A percentile compares a stretch with the other conserved stretches of the same genome.
These are phyloP conservation scores for Colletotrichum sp. DNA, from an alignment of 2,329 filamentous ascomycete genomes.

Conservation along the genomic window DNA sequence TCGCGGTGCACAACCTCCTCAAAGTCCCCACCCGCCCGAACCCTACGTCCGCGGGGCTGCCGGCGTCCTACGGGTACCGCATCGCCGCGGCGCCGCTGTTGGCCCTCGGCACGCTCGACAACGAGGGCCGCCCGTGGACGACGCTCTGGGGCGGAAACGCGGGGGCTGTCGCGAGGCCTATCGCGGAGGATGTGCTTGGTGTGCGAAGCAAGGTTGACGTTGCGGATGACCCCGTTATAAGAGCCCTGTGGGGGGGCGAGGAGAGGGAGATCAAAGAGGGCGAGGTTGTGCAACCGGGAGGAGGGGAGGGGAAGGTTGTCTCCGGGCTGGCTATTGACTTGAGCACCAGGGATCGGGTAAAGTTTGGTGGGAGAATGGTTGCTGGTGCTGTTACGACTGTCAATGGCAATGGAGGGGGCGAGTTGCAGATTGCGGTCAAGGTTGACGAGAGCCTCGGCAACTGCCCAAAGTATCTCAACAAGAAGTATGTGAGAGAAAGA, in stretches of 20 bases:
- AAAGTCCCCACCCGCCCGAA: slow-evolving; percentile 64
- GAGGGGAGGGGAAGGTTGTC: slow-evolving; percentile 43
- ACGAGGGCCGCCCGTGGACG: slow-evolving; percentile 72
- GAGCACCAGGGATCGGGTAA: slow-evolving; percentile 72
- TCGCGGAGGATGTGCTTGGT: slow-evolving; percentile 69
- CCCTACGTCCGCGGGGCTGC: slow-evolving; percentile 70
- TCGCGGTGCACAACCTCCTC: slow-evolving; percentile 67
- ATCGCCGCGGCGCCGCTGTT: slow-evolving; percentile 70
- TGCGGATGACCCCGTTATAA: slow-evolving; percentile 72
- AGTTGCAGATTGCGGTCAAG: slow-evolving; percentile 64
- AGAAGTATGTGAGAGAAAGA: slow-evolving; percentile 61
- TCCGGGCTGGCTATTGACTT: slow-evolving; percentile 68
- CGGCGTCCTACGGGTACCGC: slow-evolving; percentile 63
- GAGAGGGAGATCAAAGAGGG: slow-evolving; percentile 41
- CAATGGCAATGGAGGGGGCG: slow-evolving; percentile 29
- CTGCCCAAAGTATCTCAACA: slow-evolving; percentile 87
- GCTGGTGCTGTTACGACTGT: slow-evolving; percentile 60
- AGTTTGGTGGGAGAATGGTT: slow-evolving; percentile 73
- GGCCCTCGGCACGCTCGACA: slow-evolving; percentile 75
- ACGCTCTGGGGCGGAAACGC: slow-evolving; percentile 77
- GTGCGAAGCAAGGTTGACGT: slow-evolving; percentile 66
- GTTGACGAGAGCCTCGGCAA: slow-evolving; percentile 80
- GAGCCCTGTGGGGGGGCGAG: slow-evolving; percentile 60
- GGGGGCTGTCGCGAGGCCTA: slow-evolving; percentile 65
- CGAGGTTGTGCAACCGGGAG: slow-evolving; percentile 38